phyloP scores from a whole-genome alignment of 2,329 filamentous ascomycete genomes.

The Scorias spongiosa region DNA sequence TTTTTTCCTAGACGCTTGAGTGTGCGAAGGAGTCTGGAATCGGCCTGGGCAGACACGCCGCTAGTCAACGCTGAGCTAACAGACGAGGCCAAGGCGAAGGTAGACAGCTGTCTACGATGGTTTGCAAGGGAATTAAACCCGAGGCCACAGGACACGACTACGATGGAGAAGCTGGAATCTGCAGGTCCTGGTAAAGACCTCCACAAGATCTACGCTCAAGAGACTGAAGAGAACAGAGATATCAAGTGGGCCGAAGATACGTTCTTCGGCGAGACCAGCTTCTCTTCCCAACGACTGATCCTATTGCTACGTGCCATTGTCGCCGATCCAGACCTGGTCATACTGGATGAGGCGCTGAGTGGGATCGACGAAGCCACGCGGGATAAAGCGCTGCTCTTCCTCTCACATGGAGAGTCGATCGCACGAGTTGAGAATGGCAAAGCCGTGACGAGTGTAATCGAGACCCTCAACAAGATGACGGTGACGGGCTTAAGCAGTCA shows the following conservation, averaged over 20 bases:
- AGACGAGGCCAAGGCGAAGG: conserved; percentile 37
- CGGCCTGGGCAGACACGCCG: conserved; percentile 83
- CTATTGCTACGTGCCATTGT: conserved; percentile 52
- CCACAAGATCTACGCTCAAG: conserved; percentile 6
- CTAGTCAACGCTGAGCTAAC: conserved; percentile 52
- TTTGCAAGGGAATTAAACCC: conserved; percentile 69
- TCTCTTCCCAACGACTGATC: conserved; percentile 69
- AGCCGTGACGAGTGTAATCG: conserved; percentile 15
- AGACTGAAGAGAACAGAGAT: conserved; percentile 11
- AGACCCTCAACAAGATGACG: conserved; percentile 30
- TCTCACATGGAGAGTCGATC: conserved; percentile 35
- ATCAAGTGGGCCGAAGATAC: conserved; percentile 51
- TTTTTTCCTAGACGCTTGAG: conserved; percentile 73
- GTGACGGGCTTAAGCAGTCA: conserved; percentile 48
- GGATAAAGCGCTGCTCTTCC: conserved; percentile 75
- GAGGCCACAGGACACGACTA: conserved; percentile 3
- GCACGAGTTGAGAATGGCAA: conserved; percentile 2
- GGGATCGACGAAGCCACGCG: conserved; percentile 44
- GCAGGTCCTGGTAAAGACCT: conserved; percentile 14
- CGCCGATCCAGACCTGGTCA: conserved; percentile 30
- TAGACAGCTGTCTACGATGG: conserved; percentile 58
- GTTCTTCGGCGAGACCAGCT: conserved; percentile 59
- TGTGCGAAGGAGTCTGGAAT: conserved; percentile 61
- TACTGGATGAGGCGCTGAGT: conserved; percentile 37
- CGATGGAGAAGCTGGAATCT: conserved; percentile 6